A percentile compares a stretch with the other conserved stretches of the same genome.
phyloP scores from a whole-genome alignment of 2,329 filamentous ascomycete genomes.

The Hypoxylon sp. region DNA sequence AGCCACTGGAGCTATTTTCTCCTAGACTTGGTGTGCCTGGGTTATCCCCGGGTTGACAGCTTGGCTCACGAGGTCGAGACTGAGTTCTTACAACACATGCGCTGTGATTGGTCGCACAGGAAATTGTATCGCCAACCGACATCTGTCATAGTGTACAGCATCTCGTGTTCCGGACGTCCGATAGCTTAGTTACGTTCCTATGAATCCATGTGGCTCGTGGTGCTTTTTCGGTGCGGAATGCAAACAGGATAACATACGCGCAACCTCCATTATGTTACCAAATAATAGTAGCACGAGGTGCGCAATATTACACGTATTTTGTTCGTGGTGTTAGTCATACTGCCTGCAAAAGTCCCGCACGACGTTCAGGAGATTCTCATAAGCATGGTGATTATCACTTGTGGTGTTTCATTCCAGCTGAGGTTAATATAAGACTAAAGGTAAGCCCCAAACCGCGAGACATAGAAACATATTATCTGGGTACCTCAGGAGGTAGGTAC shows the following conservation, averaged over 20 bases:
- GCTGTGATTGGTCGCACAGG: slow-evolving; percentile 10
- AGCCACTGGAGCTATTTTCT: background rate
- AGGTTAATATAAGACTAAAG: no score
- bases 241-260: background rate
- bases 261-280: background rate
- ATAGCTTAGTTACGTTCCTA: background rate
- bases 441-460: background rate
- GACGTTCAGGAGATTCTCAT: background rate
- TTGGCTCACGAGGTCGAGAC: slow-evolving; percentile 1
- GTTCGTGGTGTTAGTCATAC: background rate
- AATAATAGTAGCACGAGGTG: background rate
- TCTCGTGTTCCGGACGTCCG: slow-evolving; percentile 39
- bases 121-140: slow-evolving; percentile 1
- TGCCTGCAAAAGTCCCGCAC: background rate
- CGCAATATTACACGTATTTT: background rate
- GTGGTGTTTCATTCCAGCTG: background rate
- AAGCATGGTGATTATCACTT: background rate
- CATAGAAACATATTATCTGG: background rate
- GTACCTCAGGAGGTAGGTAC: background rate
- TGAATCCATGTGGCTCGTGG: slow-evolving; percentile 3
- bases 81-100: slow-evolving; percentile 11
- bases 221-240: background rate
- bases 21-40: background rate
- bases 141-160: slow-evolving; percentile 12
- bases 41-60: background rate